Conservation (phyloP, 2,329 filamentous ascomycete species). For the Epicoccum sorghinum region DNA sequence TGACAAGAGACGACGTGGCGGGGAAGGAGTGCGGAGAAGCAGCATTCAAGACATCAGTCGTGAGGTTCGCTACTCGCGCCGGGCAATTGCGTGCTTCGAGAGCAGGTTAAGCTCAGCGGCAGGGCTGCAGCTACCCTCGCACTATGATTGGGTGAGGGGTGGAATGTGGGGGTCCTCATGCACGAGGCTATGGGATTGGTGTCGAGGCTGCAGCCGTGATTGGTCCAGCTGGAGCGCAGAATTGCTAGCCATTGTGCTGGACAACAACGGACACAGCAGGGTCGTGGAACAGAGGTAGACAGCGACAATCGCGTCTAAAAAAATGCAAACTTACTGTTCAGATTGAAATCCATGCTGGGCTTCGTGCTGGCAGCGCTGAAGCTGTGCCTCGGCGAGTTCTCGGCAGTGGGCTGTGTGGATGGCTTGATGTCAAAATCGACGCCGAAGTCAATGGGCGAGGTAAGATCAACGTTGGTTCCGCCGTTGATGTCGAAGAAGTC, state of each 20-base stretch:
- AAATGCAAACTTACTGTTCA: slow-evolving; percentile 43
- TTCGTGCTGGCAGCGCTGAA: slow-evolving; percentile 25
- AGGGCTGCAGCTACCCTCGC: slow-evolving; percentile 26
- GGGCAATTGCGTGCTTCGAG: slow-evolving; percentile 48
- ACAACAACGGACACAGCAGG: slow-evolving; percentile 3
- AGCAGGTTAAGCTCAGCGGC: slow-evolving; percentile 26
- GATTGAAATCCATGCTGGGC: slow-evolving; percentile 43
- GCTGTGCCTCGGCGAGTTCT: slow-evolving; percentile 21
- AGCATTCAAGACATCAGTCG: slow-evolving; percentile 1
- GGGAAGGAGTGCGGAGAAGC: background rate
- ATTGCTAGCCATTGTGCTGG: slow-evolving; percentile 21
- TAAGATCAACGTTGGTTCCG: slow-evolving; percentile 33
- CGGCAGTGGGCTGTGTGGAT: slow-evolving; percentile 19
- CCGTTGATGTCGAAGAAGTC: slow-evolving; percentile 73
- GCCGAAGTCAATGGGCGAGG: slow-evolving; percentile 34
- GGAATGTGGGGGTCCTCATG: slow-evolving; percentile 37
- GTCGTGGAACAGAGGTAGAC: background rate
- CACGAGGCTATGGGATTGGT: slow-evolving; percentile 17
- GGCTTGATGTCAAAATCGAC: slow-evolving; percentile 37
- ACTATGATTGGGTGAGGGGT: slow-evolving; percentile 32
- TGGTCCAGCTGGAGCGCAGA: slow-evolving; percentile 25
- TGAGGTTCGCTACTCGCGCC: slow-evolving; percentile 5
- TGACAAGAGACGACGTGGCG: background rate
- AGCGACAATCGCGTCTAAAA: slow-evolving; percentile 8
- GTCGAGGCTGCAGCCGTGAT: slow-evolving; percentile 20